phyloP scores from a whole-genome alignment of 2,329 filamentous ascomycete species.

The Xylaria sp. region DNA sequence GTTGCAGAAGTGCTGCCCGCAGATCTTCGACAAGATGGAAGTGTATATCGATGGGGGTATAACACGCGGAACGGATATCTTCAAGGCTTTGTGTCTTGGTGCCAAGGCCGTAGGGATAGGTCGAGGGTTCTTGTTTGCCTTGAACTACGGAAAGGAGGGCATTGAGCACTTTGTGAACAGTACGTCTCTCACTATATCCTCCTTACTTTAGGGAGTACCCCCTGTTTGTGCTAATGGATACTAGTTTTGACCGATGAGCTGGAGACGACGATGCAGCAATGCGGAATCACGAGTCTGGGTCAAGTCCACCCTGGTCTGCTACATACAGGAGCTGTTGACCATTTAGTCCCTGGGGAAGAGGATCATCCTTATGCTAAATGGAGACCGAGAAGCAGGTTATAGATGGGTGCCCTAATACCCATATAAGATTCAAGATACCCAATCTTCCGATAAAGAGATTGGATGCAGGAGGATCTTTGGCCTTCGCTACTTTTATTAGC shows the following conservation, averaged over 20 bases:
- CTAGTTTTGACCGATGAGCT: conserved; percentile 69
- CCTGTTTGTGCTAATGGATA: conserved; percentile 20
- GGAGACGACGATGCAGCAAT: conserved; percentile 73
- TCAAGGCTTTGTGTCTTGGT: conserved; percentile 74
- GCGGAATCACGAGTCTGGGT: conserved; percentile 70
- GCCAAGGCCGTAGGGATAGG: conserved; percentile 73
- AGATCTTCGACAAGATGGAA: conserved; percentile 69
- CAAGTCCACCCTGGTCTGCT: conserved; percentile 71
- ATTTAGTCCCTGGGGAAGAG: conserved; percentile 56
- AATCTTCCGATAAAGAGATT: not conserved
- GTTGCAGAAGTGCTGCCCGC: conserved; percentile 69
- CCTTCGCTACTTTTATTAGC: not conserved
- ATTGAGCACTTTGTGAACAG: conserved; percentile 64
- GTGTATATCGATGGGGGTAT: conserved; percentile 74
- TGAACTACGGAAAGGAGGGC: conserved; percentile 71
- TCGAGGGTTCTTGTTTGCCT: conserved; percentile 67
- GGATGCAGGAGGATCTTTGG: not conserved
- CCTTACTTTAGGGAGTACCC: not conserved
- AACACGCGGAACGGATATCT: conserved; percentile 72
- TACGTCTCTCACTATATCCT: conserved; percentile 51
- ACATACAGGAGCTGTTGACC: conserved; percentile 64
- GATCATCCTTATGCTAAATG: conserved; percentile 60
- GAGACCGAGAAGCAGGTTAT: conserved; percentile 51
- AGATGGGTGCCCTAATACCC: not conserved
- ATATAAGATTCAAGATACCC: not conserved